Percentiles rank a stretch among this genome's conserved stretches.
These are phyloP conservation scores for Vaccinium darrowii DNA, from an alignment of 148 eudicot genomes.

Conservation along the genomic window DNA sequence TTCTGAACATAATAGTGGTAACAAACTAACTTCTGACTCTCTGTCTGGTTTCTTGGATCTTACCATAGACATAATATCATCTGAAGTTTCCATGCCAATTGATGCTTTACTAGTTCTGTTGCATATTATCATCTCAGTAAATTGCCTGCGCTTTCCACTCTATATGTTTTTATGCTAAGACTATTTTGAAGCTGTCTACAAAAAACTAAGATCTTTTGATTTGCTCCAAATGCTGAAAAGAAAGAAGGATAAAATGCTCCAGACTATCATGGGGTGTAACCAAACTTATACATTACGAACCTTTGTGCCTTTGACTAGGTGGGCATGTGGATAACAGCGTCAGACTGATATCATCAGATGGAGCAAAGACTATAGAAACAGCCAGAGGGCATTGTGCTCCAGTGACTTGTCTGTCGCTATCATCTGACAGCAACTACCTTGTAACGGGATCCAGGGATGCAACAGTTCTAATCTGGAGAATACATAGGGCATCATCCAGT, in stretches of 20 bases:
- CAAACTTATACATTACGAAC: conserved; percentile 3
- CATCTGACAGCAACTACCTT: conserved; percentile 78
- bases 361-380: conserved; percentile 86
- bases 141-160: not conserved
- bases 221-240: too few species aligned
- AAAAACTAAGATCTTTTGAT: not conserved
- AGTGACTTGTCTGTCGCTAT: conserved; percentile 86
- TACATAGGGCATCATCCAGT: conserved; percentile 47
- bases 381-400: conserved; percentile 95
- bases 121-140: not conserved
- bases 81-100: conserved; percentile 8
- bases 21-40: not conserved
- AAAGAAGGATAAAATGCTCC: too few species aligned
- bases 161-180: not conserved
- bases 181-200: not conserved
- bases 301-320: conserved; percentile 42
- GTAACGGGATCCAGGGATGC: conserved; percentile 92
- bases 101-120: conserved; percentile 5
- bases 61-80: not conserved
- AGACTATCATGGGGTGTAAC: not conserved
- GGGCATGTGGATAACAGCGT: conserved; percentile 95
- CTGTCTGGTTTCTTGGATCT: not conserved
- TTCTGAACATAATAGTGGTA: not conserved
- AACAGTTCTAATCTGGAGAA: conserved; percentile 80
- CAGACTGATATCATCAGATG: conserved; percentile 77